Evolutionary conservation across 2,329 filamentous ascomycete species (phyloP).

Genomic region (Gaeumannomyces sp.): DNA sequence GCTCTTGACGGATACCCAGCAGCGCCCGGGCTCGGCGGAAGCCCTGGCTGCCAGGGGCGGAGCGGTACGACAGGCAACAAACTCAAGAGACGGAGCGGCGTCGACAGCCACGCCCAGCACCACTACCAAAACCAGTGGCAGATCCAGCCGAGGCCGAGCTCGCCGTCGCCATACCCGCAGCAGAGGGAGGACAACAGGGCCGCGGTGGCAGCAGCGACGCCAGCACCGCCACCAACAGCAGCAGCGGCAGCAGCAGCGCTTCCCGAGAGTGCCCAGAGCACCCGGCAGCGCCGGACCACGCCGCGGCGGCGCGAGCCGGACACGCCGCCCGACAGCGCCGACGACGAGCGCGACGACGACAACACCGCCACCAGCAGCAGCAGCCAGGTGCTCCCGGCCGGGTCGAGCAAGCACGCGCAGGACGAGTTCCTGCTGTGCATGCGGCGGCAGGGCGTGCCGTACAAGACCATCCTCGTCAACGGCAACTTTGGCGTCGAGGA

Average conservation of each 20-base stretch:
- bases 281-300: neutral
- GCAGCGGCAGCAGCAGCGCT: neutral
- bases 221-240: neutral
- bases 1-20: neutral
- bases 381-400: neutral
- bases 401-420: neutral
- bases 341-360: neutral
- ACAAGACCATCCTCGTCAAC: neutral
- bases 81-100: neutral
- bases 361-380: neutral
- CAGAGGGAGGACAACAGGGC: neutral
- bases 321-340: neutral
- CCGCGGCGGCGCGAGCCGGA: neutral
- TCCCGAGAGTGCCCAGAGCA: neutral
- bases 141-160: neutral
- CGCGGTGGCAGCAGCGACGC: neutral
- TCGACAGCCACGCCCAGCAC: neutral
- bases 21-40: no score
- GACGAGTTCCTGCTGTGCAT: neutral
- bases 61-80: neutral
- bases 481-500: conserved; percentile 43
- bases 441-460: neutral
- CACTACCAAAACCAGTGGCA: neutral
- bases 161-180: neutral
- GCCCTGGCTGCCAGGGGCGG: neutral